Evolutionary conservation across 352 stramenopile species (phyloP), one percentile per base, ranked within the genome.

Genomic region (Phytophthora podocarpi): DNA sequence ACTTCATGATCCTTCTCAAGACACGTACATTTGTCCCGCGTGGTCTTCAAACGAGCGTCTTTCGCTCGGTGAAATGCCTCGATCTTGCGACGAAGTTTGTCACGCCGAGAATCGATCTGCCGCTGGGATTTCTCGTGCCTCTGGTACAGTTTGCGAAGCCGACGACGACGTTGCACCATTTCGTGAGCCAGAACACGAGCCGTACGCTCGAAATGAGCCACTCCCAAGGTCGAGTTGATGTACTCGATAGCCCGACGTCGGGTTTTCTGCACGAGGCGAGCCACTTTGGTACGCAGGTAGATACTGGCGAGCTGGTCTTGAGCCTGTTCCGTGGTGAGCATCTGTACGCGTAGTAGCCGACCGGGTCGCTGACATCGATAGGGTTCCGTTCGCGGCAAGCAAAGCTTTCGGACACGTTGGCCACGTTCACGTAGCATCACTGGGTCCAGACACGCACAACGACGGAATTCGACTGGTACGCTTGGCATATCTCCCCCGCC

Each of bases 231-330:
- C 4, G 82, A 89, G 31, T 89, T 89, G 45, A 91, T 84, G 51
- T 74, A 91, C 23, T 72, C 74, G 31, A 88, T 37, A 20, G 79
- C 85, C 24, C 85, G 80, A n/a, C 71, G 59, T 28, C 78, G 80
- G 4, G 79, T 88, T 42, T 85, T 85, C 27, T 58, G 34, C 24
- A 59, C 55, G 7, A 91, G 72, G 5, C 79, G 79, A 31, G 72
- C 71, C 12, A 87, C 68, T 52, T 86, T 87, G 18, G 54, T 39
- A 11, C 63, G 58, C 15, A 91, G 46, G 42, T 91, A 91, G 27
- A 78, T 62, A 28, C 66, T 81, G 8, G 76, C 76, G 23, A 88
- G 70, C 30, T 89, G 81, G 47, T 88, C 82, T 57, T 91, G 82
- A 5, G 65, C 81, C 23, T 89, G 75, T 41, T 91, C 77, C 6